Base-by-base conservation (phyloP, 1,139 yeast genomes). In the Debaryomyces coudertii region DNA sequence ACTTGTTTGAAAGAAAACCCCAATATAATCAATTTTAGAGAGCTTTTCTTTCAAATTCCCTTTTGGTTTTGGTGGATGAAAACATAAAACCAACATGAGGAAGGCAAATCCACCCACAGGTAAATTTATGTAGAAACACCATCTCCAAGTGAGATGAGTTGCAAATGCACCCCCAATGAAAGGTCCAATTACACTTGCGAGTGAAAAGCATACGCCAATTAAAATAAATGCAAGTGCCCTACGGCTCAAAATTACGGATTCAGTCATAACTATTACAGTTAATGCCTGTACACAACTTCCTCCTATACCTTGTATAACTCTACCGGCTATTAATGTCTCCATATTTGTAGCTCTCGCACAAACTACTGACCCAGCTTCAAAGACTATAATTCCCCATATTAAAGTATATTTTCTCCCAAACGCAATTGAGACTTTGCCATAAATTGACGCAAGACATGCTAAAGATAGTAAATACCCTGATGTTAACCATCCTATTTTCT, bases 101-200 rank as follows among this genome's bases (percentile, higher is more conserved):
- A 77, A 63, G 0, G 87, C 83, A 3, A 76, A 51, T 0, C 86
- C 90, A 14, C 88, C 87, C 41, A 85, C 66, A 4, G 92, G 90
- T 48, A 87, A 63, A 59, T 85, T 86, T 55, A 87, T 74, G 62
- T 82, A 87, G 61, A 86, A 87, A 55, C 89, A 82, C 92, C 92
- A 85, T 60, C 93, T 73, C 93, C 93, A 87, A 14, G 82, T 69
- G 1, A 80, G 83, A 43, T 79, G 71, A 11, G 80, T 60, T 2
- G 87, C 74, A 54, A 84, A 78, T 1, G 85, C 83, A 25, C 90
- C 90, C 23, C 90, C 90, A 33, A 85, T 58, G 44, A 85, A 69
- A 0, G 92, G 92, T 1, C 90, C 92, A 33, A 76, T 58, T 2
- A 75, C 84, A 18, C 82, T 71, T 1, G 85, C 80, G 1, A 82